Evolutionary conservation across 345 rosid genomes (phyloP).

Genomic region (Gossypium longicalyx): DNA sequence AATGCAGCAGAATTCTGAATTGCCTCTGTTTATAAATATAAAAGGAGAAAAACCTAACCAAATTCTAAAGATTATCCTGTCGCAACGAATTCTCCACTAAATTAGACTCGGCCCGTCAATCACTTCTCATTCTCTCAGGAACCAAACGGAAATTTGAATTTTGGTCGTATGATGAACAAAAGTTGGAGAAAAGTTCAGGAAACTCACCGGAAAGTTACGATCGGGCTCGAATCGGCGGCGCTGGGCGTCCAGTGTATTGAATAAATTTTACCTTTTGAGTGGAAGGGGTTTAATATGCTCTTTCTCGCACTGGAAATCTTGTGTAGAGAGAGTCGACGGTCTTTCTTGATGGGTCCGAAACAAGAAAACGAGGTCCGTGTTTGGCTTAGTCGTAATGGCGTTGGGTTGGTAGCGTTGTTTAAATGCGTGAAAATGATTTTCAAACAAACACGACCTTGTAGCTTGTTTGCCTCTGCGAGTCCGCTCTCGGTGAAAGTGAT

Average conservation of each 20-base stretch:
- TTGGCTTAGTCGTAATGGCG: background rate
- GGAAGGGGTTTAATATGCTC: background rate
- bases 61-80: background rate
- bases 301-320: background rate
- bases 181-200: background rate
- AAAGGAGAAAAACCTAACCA: background rate
- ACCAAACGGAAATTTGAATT: background rate
- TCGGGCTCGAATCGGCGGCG: background rate
- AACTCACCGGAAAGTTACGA: background rate
- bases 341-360: conserved; percentile 1
- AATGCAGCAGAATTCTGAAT: background rate
- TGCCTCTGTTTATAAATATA: background rate
- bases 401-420: background rate
- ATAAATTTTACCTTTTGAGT: background rate
- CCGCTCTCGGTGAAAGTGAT: background rate
- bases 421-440: background rate
- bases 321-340: background rate
- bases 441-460: background rate
- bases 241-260: background rate
- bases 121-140: background rate
- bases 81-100: background rate
- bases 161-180: too few species aligned
- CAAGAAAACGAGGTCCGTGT: background rate
- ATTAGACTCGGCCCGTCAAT: background rate
- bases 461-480: background rate